Conservation (phyloP, 495 filamentous ascomycete species). For the Apodospora peruviana region DNA sequence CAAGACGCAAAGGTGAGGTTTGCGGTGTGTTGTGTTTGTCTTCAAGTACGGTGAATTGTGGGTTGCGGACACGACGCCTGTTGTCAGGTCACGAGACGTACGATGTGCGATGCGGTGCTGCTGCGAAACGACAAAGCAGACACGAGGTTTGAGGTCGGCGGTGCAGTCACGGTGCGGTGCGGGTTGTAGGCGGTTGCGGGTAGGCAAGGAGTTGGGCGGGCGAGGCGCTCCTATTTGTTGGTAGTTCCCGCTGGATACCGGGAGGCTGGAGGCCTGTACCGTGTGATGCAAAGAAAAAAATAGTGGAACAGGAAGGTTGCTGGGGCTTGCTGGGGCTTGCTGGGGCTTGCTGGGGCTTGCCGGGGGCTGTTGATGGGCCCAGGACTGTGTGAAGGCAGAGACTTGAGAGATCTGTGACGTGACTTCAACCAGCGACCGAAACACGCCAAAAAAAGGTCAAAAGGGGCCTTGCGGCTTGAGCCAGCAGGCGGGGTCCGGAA, state of each 20-base stretch:
- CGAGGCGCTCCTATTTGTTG: conserved; percentile 13
- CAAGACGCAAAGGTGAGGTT: conserved; percentile 3
- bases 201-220: conserved; percentile 5
- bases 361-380: conserved; percentile 1
- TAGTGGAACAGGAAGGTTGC: conserved; percentile 7
- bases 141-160: too few species aligned
- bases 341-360: conserved; percentile 1
- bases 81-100: too few species aligned
- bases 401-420: conserved; percentile 9
- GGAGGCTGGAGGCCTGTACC: conserved; percentile 15
- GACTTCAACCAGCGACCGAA: conserved; percentile 4
- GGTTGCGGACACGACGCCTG: too few species aligned
- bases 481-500: conserved; percentile 10
- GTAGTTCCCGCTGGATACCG: conserved; percentile 11
- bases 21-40: background rate
- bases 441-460: background rate
- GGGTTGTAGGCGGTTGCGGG: too few species aligned
- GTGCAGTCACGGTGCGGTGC: too few species aligned
- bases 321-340: conserved; percentile 5
- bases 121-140: too few species aligned
- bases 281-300: conserved; percentile 23
- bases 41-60: background rate
- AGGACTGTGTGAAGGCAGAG: background rate
- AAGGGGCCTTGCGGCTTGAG: background rate
- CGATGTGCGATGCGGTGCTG: too few species aligned